Percentiles rank a stretch among this genome's conserved stretches.
These are phyloP conservation scores for Metschnikowia santaceciliae DNA, from an alignment of 805 yeast genomes.

Conservation along the genomic window DNA sequence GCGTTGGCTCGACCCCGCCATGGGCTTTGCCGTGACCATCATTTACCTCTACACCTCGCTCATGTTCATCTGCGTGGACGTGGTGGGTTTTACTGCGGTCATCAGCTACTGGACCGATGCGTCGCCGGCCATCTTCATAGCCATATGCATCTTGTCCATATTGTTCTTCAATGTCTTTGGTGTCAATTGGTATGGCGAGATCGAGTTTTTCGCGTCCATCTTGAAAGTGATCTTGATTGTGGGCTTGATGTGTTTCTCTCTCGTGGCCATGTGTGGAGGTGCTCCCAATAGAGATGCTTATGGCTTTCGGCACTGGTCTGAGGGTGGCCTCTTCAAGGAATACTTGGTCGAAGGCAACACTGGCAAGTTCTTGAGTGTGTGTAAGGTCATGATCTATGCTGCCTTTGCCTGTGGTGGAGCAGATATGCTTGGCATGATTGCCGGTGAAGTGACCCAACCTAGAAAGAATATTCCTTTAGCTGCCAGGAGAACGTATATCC, in stretches of 20 bases:
- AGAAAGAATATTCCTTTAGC: constrained; percentile 32
- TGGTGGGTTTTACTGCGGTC: constrained; percentile 29
- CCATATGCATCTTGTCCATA: constrained; percentile 25
- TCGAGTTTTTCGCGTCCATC: constrained; percentile 22
- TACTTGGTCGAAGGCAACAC: constrained; percentile 43
- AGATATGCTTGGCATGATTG: constrained; percentile 30
- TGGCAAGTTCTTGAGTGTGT: constrained; percentile 61
- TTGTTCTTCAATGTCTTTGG: constrained; percentile 28
- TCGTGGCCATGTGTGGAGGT: constrained; percentile 38
- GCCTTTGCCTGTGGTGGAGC: constrained; percentile 62
- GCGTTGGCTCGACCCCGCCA: constrained; percentile 34
- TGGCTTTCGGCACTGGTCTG: constrained; percentile 34
- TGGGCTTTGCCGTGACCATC: constrained; percentile 32
- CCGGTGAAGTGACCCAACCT: constrained; percentile 45
- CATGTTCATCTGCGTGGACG: constrained; percentile 33
- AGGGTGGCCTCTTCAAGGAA: constrained; percentile 30
- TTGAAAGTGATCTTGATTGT: constrained; percentile 24
- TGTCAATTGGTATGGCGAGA: constrained; percentile 21
- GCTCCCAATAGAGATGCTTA: constrained; percentile 32
- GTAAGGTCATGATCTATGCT: constrained; percentile 60
- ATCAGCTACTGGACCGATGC: constrained; percentile 29
- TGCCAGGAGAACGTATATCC: constrained; percentile 30
- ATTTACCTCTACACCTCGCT: constrained; percentile 32
- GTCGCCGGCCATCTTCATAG: constrained; percentile 31
- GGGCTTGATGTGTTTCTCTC: constrained; percentile 36